These are phyloP conservation scores for Chaetomiaceae sp. DNA, from an alignment of 2,329 filamentous ascomycete genomes.

Conservation along the genomic window DNA sequence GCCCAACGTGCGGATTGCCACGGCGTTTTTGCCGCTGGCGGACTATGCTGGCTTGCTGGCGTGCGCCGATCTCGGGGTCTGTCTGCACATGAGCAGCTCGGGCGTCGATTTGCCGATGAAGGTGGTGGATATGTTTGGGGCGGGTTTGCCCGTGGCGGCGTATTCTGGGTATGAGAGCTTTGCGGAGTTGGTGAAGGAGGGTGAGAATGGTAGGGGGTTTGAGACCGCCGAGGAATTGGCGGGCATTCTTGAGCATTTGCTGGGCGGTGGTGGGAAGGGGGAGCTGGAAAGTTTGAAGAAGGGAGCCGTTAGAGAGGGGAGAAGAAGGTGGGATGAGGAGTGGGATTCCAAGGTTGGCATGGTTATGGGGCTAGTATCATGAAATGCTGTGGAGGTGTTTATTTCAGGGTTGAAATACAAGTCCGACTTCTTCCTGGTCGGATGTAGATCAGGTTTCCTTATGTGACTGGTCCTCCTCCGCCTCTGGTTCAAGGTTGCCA, in stretches of 20 bases:
- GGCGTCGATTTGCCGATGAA: conserved; percentile 98
- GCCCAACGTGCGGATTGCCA: conserved; percentile 65
- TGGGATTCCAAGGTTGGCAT: conserved; percentile 81
- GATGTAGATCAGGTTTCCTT: no score
- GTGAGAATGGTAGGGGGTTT: conserved; percentile 82
- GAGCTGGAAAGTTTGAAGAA: conserved; percentile 59
- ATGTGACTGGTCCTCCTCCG: no score
- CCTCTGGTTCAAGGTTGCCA: no score
- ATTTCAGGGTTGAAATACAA: not conserved
- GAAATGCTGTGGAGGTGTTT: not conserved
- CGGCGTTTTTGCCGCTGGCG: conserved; percentile 77
- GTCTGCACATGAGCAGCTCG: conserved; percentile 86
- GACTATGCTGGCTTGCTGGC: conserved; percentile 84
- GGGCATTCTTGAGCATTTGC: conserved; percentile 58
- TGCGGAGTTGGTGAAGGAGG: conserved; percentile 82
- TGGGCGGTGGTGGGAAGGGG: conserved; percentile 40
- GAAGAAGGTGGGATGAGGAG: conserved; percentile 81
- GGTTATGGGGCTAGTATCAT: conserved; percentile 53
- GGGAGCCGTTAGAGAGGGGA: conserved; percentile 71
- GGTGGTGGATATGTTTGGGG: conserved; percentile 98
- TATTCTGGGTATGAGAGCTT: conserved; percentile 86
- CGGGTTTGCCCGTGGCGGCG: conserved; percentile 82
- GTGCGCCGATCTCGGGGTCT: conserved; percentile 83
- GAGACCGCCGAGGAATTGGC: conserved; percentile 64
- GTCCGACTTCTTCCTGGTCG: no score